Base-by-base conservation (phyloP, 352 stramenopile species). In the Phytophthora macrochlamydospora region DNA sequence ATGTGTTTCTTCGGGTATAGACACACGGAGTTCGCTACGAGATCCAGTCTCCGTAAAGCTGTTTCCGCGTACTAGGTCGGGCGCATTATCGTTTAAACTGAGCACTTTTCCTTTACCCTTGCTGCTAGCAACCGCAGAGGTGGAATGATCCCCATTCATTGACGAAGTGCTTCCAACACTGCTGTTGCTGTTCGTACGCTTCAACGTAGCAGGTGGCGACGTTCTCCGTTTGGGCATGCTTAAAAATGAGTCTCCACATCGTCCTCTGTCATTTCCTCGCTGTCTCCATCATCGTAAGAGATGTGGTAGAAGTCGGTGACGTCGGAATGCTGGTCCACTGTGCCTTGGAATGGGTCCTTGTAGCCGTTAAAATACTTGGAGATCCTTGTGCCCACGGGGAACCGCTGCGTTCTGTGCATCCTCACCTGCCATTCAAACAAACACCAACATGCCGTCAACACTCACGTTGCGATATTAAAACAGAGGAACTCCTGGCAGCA, bases 241-340 rank as follows among this genome's bases (percentile, higher is more conserved):
- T 71, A 29, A 9, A 81, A 76, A 51, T 93, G 62, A 7, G 35
- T 50, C 28, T 87, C 69, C 18, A 93, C 67, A 45, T 93, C 85
- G 14, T 83, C 74, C 57, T 93, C 85, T 1, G 83, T 92, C 85
- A 93, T 93, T 58, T 93, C 85, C 53, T 93, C 85, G 37, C 79
- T 91, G 61, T 93, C 85, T 28, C 83, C 85, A 51, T 93, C 85
- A 43, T 93, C 85, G 49, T 93, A 93, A 9, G 69, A 76, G 59
- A 93, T 83, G 57, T 92, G 83, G 50, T 93, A 93, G 46, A 88
- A 92, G 28, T 85, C 67, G 9, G 85, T 87, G 3, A 63, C 48
- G 5, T 69, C 43, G 13, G 78, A 69, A 56, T 84, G 83, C 24
- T 73, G 45, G 64, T 93, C 83, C 43, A 93, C 78, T 1, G 66